Evolutionary conservation across 2,329 filamentous ascomycete species (phyloP).

Genomic region (Phialocephala sp.): DNA sequence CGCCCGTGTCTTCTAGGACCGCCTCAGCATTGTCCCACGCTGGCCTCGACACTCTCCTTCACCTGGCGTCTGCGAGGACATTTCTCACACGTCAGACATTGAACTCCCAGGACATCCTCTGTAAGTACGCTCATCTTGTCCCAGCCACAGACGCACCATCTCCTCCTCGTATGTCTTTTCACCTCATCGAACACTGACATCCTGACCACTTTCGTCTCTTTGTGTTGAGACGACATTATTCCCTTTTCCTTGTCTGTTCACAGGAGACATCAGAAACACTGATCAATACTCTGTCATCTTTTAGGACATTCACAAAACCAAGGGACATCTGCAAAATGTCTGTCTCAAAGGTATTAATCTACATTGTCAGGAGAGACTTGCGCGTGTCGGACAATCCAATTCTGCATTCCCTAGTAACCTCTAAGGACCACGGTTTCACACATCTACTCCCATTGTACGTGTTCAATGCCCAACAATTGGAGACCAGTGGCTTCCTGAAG

Average conservation of each 20-base stretch:
- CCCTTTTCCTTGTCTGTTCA: not conserved
- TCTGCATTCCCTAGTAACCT: slow-evolving; percentile 61
- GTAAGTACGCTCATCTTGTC: not conserved
- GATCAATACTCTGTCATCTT: not conserved
- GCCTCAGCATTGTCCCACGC: not conserved
- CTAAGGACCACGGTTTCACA: slow-evolving; percentile 60
- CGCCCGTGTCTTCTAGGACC: slow-evolving; percentile 15
- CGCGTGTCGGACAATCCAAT: slow-evolving; percentile 78
- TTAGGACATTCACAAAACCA: not conserved
- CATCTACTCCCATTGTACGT: slow-evolving; percentile 76
- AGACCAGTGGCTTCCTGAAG: slow-evolving; percentile 75
- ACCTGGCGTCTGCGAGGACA: not conserved
- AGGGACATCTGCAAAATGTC: slow-evolving; percentile 35
- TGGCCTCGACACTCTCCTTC: not conserved
- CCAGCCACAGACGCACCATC: not conserved
- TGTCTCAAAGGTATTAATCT: slow-evolving; percentile 64
- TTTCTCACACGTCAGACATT: not conserved
- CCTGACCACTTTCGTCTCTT: not conserved
- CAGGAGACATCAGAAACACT: not conserved
- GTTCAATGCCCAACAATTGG: slow-evolving; percentile 72
- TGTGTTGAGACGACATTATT: not conserved
- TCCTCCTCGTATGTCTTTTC: not conserved
- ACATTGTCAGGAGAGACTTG: slow-evolving; percentile 74
- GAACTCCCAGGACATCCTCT: not conserved
- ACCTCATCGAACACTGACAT: not conserved